Base-by-base conservation (phyloP, 768 basidiomycete species). In the Calocera viscosa region DNA sequence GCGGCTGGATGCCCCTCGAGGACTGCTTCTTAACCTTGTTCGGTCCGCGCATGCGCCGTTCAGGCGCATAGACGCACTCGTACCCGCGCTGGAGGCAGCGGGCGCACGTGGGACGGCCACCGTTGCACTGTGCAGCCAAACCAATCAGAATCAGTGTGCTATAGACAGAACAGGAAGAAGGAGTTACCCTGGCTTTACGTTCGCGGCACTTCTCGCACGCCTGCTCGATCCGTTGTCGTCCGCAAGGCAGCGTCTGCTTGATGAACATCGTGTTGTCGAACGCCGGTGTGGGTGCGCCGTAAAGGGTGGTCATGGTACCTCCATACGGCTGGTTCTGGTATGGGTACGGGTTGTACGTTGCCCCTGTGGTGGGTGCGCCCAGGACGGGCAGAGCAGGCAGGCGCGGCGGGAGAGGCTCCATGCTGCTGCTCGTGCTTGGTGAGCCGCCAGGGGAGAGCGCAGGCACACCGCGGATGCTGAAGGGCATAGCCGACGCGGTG, bases 201-300 rank as follows among this genome's bases (percentile, higher is more conserved):
- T 71, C 67, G 33, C 75, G 64, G 67, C 75, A 76, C 49, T 72
- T 72, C 67, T 76, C 75, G 63, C 75, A 76, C 17, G 75, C 75
- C 69, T 76, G 75, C 34, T 70, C 68, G 11, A 73, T 73, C 67
- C 75, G 70, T 65, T 73, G 72, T 35, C 68, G 10, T 35, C 53
- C 53, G 30, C 53, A 60, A 19, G 53, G 53, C 26, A 60, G 53
- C 7, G 26, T 60, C 30, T 26, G 53, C 53, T 60, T 60, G 53
- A 60, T 60, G 53, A 60, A 60, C 53, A 60, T 26, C 14, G 53
- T 60, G 53, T 60, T 60, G 26, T 60, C 53, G 53, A 60, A 60
- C 26, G 43, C 2, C 30, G 53, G 11, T 19, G 26, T 19, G 11
- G 10, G 14, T 32, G 7, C 24, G 30, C 24, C 53, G 14, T 16